Conservation (phyloP, 2,329 filamentous ascomycete species). For the Apiospora aurea region DNA sequence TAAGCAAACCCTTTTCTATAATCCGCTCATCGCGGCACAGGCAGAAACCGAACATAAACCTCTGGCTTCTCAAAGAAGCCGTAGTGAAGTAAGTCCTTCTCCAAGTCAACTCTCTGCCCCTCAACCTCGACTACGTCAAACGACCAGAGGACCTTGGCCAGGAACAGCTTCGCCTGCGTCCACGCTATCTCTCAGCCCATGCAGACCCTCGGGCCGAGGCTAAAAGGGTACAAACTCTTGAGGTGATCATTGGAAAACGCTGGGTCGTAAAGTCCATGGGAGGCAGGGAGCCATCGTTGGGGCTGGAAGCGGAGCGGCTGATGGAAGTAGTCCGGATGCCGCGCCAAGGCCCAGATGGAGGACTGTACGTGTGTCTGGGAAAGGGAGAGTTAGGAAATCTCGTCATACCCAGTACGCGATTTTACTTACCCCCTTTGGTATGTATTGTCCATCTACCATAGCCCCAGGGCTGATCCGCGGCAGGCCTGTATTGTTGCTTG, state of each 20-base stretch:
- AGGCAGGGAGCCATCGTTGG: slow-evolving; percentile 27
- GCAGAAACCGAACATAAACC: slow-evolving; percentile 18
- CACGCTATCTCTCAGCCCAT: slow-evolving; percentile 22
- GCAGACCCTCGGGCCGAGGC: slow-evolving; percentile 27
- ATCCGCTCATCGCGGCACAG: neutral
- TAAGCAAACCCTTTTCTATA: too few species aligned
- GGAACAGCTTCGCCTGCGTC: slow-evolving; percentile 24
- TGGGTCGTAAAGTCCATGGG: slow-evolving; percentile 25
- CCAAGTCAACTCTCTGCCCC: slow-evolving; percentile 22
- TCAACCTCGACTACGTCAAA: slow-evolving; percentile 16
- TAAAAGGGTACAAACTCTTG: slow-evolving; percentile 30
- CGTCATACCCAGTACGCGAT: too few species aligned
- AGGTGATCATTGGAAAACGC: slow-evolving; percentile 23
- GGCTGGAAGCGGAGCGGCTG: slow-evolving; percentile 29
- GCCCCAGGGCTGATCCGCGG: slow-evolving; percentile 35
- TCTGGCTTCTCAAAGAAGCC: slow-evolving; percentile 28
- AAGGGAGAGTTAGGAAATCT: neutral
- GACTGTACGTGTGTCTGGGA: slow-evolving; percentile 23
- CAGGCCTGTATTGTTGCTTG: slow-evolving; percentile 26
- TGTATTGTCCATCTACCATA: slow-evolving; percentile 33
- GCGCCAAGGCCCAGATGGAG: slow-evolving; percentile 23
- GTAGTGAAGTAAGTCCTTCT: slow-evolving; percentile 26
- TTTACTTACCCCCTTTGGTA: slow-evolving; percentile 34
- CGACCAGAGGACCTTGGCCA: slow-evolving; percentile 26
- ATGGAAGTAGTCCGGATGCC: slow-evolving; percentile 27